phyloP scores from a whole-genome alignment of 176 grass and related monocot genomes.

The Neostapfia colusana region DNA sequence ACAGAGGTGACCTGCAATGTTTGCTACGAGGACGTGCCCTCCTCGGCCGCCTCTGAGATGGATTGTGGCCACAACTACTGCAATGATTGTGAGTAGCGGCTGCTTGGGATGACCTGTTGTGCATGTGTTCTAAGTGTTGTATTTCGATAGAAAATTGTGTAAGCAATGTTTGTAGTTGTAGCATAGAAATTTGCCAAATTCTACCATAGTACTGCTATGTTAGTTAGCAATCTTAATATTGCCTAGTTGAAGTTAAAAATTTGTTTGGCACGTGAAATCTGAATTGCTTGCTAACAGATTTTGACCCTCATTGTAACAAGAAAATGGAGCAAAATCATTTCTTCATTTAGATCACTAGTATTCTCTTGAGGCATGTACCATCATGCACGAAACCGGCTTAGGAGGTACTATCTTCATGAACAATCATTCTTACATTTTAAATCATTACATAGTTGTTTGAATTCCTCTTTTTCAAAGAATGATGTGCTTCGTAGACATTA shows the following conservation, averaged over 20 bases:
- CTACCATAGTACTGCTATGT: neutral
- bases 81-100: constrained; percentile 75
- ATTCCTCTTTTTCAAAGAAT: neutral
- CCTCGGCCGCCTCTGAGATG: constrained; percentile 60
- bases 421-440: neutral
- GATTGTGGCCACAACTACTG: constrained; percentile 89
- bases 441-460: neutral
- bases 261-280: neutral
- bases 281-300: constrained; percentile 4
- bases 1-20: constrained; percentile 60
- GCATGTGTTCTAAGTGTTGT: neutral
- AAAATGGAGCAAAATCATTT: neutral
- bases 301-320: constrained; percentile 1
- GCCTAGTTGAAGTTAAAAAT: constrained; percentile 7
- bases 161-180: neutral
- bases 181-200: neutral
- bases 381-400: constrained; percentile 12
- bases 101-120: neutral
- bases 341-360: constrained; percentile 2
- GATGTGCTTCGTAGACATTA: neutral
- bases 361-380: neutral
- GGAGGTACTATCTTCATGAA: neutral
- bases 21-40: constrained; percentile 72
- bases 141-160: neutral
- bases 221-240: neutral